These are phyloP conservation scores for Selaginella moellendorffii DNA, from an alignment of 75 land plant species.

Conservation along the genomic window DNA sequence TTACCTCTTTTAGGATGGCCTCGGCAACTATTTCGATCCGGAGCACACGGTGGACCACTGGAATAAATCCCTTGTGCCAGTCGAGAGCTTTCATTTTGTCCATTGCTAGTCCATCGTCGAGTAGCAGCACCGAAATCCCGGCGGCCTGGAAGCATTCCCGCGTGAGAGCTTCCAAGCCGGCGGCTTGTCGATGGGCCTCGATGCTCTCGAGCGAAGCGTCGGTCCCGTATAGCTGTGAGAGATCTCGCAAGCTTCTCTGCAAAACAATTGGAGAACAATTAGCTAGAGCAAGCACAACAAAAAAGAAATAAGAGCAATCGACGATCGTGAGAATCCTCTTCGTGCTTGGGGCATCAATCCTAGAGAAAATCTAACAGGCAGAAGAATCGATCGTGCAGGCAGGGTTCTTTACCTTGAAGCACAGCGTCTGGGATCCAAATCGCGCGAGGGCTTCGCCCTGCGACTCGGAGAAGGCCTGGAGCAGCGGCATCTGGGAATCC, in stretches of 20 bases:
- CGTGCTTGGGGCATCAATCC: background rate
- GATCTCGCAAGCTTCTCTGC: constrained; percentile 78
- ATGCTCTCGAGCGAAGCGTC: constrained; percentile 38
- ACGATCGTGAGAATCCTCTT: background rate
- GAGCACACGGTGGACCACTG: constrained; percentile 53
- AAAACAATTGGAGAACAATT: background rate
- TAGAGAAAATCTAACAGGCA: background rate
- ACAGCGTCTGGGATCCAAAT: constrained; percentile 50
- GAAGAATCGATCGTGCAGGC: background rate
- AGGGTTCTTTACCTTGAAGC: constrained; percentile 93
- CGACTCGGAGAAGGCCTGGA: constrained; percentile 75
- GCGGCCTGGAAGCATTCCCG: constrained; percentile 61
- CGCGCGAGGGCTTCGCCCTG: constrained; percentile 49
- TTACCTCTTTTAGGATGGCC: constrained; percentile 59
- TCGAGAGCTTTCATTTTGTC: constrained; percentile 54
- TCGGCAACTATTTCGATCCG: constrained; percentile 80
- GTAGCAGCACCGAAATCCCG: constrained; percentile 49
- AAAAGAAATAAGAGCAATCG: background rate
- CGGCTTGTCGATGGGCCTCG: constrained; percentile 31
- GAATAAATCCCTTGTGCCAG: constrained; percentile 57
- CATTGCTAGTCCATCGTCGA: constrained; percentile 77
- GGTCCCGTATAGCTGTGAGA: constrained; percentile 60
- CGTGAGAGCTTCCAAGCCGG: constrained; percentile 34
- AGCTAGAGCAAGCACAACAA: background rate
- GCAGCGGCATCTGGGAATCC: constrained; percentile 59